A percentile compares a stretch with the other conserved stretches of the same genome.
phyloP scores from a whole-genome alignment of 495 filamentous ascomycete genomes.

The Cladorrhinum samala region DNA sequence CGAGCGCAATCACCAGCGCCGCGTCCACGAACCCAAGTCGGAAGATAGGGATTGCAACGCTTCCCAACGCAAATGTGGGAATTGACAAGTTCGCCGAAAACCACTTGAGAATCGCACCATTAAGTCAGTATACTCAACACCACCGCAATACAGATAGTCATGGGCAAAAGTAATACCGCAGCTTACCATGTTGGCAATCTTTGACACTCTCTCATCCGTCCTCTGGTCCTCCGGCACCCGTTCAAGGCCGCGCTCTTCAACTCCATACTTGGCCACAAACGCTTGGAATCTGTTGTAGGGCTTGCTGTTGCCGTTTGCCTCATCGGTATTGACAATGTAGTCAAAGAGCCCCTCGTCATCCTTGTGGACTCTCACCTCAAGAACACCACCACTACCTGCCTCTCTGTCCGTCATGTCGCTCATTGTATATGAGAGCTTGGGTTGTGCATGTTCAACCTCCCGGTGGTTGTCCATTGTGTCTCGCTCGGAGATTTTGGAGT shows the following conservation, averaged over 20 bases:
- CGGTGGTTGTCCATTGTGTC: too few relatives aligned
- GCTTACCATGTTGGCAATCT: conserved; percentile 71
- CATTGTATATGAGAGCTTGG: neutral
- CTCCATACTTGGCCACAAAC: conserved; percentile 59
- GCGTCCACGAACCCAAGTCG: conserved; percentile 67
- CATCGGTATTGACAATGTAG: too few relatives aligned
- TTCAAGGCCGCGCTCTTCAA: conserved; percentile 78
- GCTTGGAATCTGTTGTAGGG: conserved; percentile 63
- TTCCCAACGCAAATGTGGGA: conserved; percentile 74
- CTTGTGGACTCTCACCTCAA: too few relatives aligned
- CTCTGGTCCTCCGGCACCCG: conserved; percentile 70
- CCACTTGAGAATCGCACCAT: conserved; percentile 54
- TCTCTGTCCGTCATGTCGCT: neutral
- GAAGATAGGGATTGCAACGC: conserved; percentile 62
- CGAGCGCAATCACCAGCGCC: conserved; percentile 64
- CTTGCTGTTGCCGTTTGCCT: conserved; percentile 49
- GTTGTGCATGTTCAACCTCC: too few relatives aligned
- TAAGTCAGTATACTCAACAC: conserved; percentile 2
- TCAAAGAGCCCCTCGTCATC: conserved; percentile 60
- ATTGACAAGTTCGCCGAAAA: conserved; percentile 80
- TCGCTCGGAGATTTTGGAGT: too few relatives aligned
- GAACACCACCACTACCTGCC: too few relatives aligned
- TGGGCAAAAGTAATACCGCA: neutral
- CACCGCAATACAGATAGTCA: too few relatives aligned
- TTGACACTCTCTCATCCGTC: conserved; percentile 57